Base-by-base conservation (phyloP, 1,139 yeast genomes). In the Insectozyma bohioensis region DNA sequence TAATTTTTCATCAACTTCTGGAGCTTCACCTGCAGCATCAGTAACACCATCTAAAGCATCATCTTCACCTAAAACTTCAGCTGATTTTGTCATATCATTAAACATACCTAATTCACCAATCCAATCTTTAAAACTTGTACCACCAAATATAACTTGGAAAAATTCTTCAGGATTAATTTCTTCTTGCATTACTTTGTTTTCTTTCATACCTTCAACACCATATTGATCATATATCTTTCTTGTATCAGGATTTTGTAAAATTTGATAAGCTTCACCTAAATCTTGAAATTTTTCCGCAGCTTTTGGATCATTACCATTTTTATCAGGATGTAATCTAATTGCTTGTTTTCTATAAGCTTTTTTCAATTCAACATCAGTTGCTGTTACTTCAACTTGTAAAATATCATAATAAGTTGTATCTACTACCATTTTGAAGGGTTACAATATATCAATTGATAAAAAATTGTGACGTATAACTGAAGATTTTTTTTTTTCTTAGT, bases 201-300 rank as follows among this genome's bases (percentile, higher is more conserved):
- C 53, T 48, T 61, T 61, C 63, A 68, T 53, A 6, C 73, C 74
- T 9, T 66, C 72, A 19, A 58, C 56, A 4, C 75, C 75, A 25
- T 64, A 47, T 37, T 68, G 72, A 41, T 68, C 75, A 43, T 68
- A 68, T 10, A 61, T 31, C 5, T 56, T 63, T 43, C 75, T 55
- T 21, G 59, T 45, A 14, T 67, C 63, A 5, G 55, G 40, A 44
- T 68, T 61, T 39, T 55, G 66, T 29, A 68, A 59, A 5, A 68
- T 50, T 7, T 71, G 72, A 40, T 68, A 68, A 1, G 75, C 75
- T 47, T 68, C 74, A 2, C 72, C 85, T 42, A 87, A 75, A 59
- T 88, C 96, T 67, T 90, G 94, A 65, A 90, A 90, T 65, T 86
- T 88, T 52, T 86, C 96, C 28, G 96, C 94, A 27, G 96, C 97